Percentiles rank a stretch among this genome's conserved stretches.
Evolutionary conservation across 148 eudicot species (phyloP).

Genomic region (Cornus kousa): DNA sequence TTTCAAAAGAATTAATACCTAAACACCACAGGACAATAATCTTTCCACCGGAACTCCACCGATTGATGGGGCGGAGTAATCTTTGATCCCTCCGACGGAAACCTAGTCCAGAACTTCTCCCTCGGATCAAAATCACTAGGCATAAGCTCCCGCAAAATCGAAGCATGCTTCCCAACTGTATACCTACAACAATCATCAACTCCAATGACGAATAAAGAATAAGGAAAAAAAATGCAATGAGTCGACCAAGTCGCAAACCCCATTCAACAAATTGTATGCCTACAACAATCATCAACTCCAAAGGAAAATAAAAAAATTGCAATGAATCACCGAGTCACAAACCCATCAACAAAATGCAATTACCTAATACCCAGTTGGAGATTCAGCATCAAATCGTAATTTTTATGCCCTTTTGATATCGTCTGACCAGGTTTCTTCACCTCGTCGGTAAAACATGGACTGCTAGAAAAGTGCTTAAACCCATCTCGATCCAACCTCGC

Average conservation of each 20-base stretch:
- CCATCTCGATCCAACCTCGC: conserved; percentile 29
- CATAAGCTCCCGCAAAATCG: conserved; percentile 58
- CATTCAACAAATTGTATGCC: conserved; percentile 40
- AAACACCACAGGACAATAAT: conserved; percentile 91
- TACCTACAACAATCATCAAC: conserved; percentile 37
- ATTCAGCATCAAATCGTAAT: conserved; percentile 84
- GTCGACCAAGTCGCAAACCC: neutral
- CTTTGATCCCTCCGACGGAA: conserved; percentile 88
- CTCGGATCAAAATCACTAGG: conserved; percentile 76
- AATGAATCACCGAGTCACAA: neutral
- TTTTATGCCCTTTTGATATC: conserved; percentile 83
- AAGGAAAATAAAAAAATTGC: neutral
- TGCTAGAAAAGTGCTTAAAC: conserved; percentile 37
- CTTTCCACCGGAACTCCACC: conserved; percentile 86
- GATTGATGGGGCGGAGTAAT: conserved; percentile 88
- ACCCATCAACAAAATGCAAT: neutral
- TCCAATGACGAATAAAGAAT: neutral
- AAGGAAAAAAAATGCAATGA: neutral
- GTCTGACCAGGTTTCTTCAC: conserved; percentile 76
- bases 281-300: conserved; percentile 18
- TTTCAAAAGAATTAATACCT: conserved; percentile 42
- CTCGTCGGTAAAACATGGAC: conserved; percentile 62
- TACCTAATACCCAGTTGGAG: conserved; percentile 90
- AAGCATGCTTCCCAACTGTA: conserved; percentile 83
- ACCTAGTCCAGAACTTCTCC: conserved; percentile 96